Conservation (phyloP, 306 rosid species). For the Cicer pinnatifidum region DNA sequence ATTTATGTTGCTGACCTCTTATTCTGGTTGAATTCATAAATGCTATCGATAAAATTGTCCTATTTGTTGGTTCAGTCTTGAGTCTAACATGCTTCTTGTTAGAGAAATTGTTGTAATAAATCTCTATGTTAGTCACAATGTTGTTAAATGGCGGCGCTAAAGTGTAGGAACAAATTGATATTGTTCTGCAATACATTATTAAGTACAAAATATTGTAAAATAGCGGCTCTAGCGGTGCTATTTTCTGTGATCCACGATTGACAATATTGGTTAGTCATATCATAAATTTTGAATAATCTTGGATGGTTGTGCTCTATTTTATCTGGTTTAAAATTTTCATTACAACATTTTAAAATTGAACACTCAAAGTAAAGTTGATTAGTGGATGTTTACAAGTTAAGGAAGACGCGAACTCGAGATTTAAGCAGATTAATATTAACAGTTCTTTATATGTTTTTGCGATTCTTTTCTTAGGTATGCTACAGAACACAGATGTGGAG, state of each 20-base stretch:
- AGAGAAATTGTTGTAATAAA: constrained; percentile 9
- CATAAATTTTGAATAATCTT: not conserved
- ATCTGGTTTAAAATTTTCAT: constrained; percentile 35
- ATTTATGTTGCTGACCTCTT: not conserved
- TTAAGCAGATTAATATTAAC: constrained; percentile 31
- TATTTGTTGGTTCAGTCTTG: not conserved
- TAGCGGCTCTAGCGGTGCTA: too few relatives aligned
- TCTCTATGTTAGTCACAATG: not conserved
- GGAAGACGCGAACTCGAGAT: constrained; percentile 22
- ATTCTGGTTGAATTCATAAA: not conserved
- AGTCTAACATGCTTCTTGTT: not conserved
- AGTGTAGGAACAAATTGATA: too few relatives aligned
- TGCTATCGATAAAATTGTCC: not conserved
- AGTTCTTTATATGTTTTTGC: constrained; percentile 10
- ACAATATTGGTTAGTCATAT: not conserved
- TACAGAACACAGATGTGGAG: constrained; percentile 98
- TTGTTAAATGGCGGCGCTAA: too few relatives aligned
- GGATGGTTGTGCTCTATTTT: constrained; percentile 24
- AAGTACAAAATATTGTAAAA: too few relatives aligned
- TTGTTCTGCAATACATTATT: too few relatives aligned
- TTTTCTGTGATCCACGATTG: too few relatives aligned
- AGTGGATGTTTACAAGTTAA: not conserved
- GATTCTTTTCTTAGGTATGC: constrained; percentile 70
- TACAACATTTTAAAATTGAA: constrained; percentile 19
- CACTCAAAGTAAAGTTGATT: constrained; percentile 23